Evolutionary conservation across 2,329 filamentous ascomycete genomes (phyloP), one percentile per base, ranked within the genome.

Genomic region (Diplocarpon mali): DNA sequence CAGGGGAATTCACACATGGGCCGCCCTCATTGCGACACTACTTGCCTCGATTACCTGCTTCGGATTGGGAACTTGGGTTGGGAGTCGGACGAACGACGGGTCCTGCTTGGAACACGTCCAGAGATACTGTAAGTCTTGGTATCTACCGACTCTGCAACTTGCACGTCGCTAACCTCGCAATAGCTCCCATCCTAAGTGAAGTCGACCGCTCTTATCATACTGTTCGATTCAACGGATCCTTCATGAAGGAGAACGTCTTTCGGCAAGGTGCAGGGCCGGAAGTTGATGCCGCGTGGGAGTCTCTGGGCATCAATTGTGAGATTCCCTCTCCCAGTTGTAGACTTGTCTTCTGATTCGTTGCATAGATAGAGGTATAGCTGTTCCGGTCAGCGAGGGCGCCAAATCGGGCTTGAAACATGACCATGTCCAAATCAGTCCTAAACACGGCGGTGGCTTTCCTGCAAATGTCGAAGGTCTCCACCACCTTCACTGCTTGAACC

Each of bases 401-500:
- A 50, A 53, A 31, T 67, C 68, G 0, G 71, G 70, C 2, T 57
- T 76, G 20, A 56, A 61, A 0, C 50, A 53, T 11, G 66, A 70
- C 44, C 71, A 76, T 45, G 73, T 76, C 29, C 69, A 71, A 53
- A 66, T 76, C 40, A 67, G 62, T 11, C 52, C 65, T 7, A 64
- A 67, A 37, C 69, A 76, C 45, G 74, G 74, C 0, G 70, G 72
- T 30, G 72, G 72, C 1, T 76, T 65, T 49, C 64, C 66, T 1
- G 67, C 65, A 5, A 70, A 71, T 41, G 60, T 72, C 1, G 67
- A 71, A 56, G 68, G 67, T 9, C 53, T 71, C 7, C 67, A 70
- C 53, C 68, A 71, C 49, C 52, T 71, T 12, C 69, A 75, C 55
- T 77, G 73, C 51, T 53, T 76, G 65, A 71, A 76, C 48, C 65